phyloP scores from a whole-genome alignment of 139 green algal species.

The Picochlorum costavermella region DNA sequence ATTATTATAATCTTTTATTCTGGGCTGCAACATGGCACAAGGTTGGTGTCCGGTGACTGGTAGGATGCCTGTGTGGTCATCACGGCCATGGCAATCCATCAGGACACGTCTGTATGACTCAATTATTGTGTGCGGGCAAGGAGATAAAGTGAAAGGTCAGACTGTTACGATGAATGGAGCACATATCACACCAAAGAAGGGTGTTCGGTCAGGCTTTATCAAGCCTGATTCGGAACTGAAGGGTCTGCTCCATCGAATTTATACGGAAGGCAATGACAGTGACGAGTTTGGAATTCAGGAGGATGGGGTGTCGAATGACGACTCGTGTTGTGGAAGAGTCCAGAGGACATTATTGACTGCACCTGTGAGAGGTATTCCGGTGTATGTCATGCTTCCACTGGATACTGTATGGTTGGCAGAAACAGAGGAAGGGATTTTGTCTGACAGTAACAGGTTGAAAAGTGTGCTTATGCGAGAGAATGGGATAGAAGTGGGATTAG shows the following conservation, averaged over 20 bases:
- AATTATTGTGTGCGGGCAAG: not conserved
- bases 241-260: conserved; percentile 16
- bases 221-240: conserved; percentile 22
- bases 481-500: conserved; percentile 68
- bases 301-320: not conserved
- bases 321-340: not conserved
- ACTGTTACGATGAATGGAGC: not conserved
- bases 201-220: conserved; percentile 11
- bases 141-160: not conserved
- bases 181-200: not conserved
- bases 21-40: too few relatives aligned
- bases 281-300: not conserved
- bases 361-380: conserved; percentile 48
- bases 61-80: too few relatives aligned
- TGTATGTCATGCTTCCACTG: conserved; percentile 98
- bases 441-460: conserved; percentile 39
- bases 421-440: conserved; percentile 11
- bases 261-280: conserved; percentile 6
- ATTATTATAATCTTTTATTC: too few relatives aligned
- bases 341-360: conserved; percentile 7
- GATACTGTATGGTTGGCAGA: conserved; percentile 91
- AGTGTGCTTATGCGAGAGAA: conserved; percentile 72
- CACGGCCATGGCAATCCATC: too few relatives aligned
- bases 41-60: too few relatives aligned
- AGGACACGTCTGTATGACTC: not conserved